phyloP scores from a whole-genome alignment of 495 filamentous ascomycete species.

The Penicillium robsamsonii region DNA sequence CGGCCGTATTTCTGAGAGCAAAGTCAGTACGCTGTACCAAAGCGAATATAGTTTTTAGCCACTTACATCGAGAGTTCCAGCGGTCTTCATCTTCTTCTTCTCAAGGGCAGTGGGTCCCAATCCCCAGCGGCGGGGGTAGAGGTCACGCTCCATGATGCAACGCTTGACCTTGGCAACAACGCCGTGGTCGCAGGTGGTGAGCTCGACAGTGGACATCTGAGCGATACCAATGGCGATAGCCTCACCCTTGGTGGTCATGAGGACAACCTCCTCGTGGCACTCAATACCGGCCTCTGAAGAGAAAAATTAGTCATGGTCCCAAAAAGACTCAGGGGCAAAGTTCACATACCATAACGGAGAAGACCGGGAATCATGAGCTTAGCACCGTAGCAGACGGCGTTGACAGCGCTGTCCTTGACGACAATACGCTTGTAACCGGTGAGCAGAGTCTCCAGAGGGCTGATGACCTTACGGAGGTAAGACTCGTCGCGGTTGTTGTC shows the following conservation, averaged over 20 bases:
- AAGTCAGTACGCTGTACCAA: constrained; percentile 10
- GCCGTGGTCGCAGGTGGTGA: constrained; percentile 90
- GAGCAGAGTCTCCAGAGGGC: constrained; percentile 86
- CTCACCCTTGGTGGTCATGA: constrained; percentile 98
- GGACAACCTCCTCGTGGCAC: constrained; percentile 85
- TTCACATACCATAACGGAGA: constrained; percentile 71
- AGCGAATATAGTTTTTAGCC: not conserved
- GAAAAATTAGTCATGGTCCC: constrained; percentile 29
- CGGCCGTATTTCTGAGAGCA: constrained; percentile 77
- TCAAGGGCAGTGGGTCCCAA: constrained; percentile 83
- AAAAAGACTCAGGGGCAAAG: constrained; percentile 15
- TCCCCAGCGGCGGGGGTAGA: constrained; percentile 94
- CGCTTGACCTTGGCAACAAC: constrained; percentile 97
- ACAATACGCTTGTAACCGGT: constrained; percentile 92
- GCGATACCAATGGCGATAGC: constrained; percentile 94
- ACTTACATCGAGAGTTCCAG: constrained; percentile 86
- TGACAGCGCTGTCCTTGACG: constrained; percentile 94
- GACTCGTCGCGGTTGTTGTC: constrained; percentile 91
- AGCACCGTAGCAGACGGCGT: constrained; percentile 95
- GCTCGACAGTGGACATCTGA: constrained; percentile 91
- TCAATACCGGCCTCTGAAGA: constrained; percentile 76
- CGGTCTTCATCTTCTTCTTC: constrained; percentile 99
- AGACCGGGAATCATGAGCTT: constrained; percentile 98
- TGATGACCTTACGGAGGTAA: constrained; percentile 82
- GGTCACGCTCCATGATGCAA: constrained; percentile 97